These are phyloP conservation scores for Dendrobium chrysotoxum DNA, from an alignment of 106 monocot genomes.

Conservation along the genomic window DNA sequence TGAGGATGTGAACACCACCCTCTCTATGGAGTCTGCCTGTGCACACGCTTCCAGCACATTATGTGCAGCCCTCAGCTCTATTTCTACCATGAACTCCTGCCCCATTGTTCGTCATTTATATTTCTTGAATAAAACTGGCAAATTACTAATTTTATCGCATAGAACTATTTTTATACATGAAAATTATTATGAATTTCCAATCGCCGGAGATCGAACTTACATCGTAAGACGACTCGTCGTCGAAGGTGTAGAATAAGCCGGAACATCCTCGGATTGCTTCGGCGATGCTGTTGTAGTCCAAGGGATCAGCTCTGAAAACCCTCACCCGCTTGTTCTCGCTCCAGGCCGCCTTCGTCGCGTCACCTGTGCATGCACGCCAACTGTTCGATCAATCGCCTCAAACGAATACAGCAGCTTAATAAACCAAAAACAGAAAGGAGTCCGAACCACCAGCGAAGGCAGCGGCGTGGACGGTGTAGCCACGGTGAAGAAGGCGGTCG, in stretches of 20 bases:
- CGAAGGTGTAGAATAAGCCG: slow-evolving; percentile 83
- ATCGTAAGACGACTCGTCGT: slow-evolving; percentile 47
- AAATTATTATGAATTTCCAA: no score
- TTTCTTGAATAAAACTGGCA: neutral
- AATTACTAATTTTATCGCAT: neutral
- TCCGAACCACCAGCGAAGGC: slow-evolving; percentile 29
- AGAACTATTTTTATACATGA: no score
- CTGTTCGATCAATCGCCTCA: neutral
- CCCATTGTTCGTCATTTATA: neutral
- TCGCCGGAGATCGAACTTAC: slow-evolving; percentile 33
- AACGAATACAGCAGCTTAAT: neutral
- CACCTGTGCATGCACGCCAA: neutral
- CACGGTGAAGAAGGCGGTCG: slow-evolving; percentile 52
- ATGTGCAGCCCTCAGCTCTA: slow-evolving; percentile 81
- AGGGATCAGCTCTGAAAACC: slow-evolving; percentile 65
- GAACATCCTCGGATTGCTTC: slow-evolving; percentile 77
- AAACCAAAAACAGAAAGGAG: neutral
- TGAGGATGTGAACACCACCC: slow-evolving; percentile 87
- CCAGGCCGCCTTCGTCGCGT: slow-evolving; percentile 15
- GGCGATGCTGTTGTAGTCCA: slow-evolving; percentile 81
- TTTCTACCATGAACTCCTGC: slow-evolving; percentile 71
- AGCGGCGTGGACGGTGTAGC: slow-evolving; percentile 84
- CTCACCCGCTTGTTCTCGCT: slow-evolving; percentile 33
- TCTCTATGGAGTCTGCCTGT: slow-evolving; percentile 65
- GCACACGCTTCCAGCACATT: slow-evolving; percentile 91